Evolutionary conservation across 2,329 filamentous ascomycete genomes (phyloP).

Genomic region (Alternaria gaisen): DNA sequence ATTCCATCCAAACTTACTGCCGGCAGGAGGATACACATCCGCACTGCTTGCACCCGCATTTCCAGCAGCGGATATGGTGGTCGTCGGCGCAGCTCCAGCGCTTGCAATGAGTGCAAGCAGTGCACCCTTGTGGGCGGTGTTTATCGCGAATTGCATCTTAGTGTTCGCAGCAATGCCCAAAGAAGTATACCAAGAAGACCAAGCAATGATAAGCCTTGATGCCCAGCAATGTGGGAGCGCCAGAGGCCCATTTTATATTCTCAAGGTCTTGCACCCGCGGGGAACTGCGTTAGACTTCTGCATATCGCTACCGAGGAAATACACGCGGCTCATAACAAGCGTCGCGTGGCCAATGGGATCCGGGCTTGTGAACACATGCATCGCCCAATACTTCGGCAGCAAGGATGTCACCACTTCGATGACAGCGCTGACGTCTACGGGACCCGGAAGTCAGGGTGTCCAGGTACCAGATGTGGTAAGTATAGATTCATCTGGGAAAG

Average conservation of each 20-base stretch:
- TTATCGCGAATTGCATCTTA: slow-evolving; percentile 18
- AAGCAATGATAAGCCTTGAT: slow-evolving; percentile 31
- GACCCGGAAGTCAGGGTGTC: not conserved
- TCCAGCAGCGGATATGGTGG: slow-evolving; percentile 24
- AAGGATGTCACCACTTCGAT: not conserved
- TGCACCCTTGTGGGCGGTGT: slow-evolving; percentile 10
- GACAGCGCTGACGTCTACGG: slow-evolving; percentile 1
- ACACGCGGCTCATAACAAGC: slow-evolving; percentile 8
- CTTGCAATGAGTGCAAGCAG: slow-evolving; percentile 23
- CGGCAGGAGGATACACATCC: slow-evolving; percentile 35
- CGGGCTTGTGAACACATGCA: not conserved
- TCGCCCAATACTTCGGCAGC: not conserved
- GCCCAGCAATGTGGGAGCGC: slow-evolving; percentile 22
- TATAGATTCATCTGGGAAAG: not conserved
- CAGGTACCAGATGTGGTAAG: not conserved
- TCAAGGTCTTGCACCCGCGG: not conserved
- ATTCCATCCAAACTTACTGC: slow-evolving; percentile 30
- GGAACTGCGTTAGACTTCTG: not conserved
- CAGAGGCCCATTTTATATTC: slow-evolving; percentile 22
- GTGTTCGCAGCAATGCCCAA: not conserved
- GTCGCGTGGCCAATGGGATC: not conserved
- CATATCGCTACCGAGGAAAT: not conserved
- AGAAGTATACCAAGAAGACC: slow-evolving; percentile 7
- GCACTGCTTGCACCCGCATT: slow-evolving; percentile 29
- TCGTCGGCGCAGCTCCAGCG: slow-evolving; percentile 22